These are phyloP conservation scores for Tuber indicum DNA, from an alignment of 495 filamentous ascomycete genomes.

Conservation along the genomic window DNA sequence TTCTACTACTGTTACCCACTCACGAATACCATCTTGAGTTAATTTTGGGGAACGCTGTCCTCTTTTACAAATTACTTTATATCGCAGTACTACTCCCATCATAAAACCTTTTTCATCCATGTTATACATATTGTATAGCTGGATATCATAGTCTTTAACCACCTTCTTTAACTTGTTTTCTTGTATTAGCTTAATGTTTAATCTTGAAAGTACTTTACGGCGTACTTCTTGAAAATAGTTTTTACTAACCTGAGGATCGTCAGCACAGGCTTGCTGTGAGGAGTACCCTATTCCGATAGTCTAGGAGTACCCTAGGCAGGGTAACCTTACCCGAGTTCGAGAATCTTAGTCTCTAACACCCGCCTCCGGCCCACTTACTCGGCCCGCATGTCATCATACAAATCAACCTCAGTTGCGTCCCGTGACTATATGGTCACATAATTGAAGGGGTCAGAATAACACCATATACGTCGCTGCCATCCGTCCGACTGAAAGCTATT, in stretches of 20 bases:
- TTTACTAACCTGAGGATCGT: conserved; percentile 8
- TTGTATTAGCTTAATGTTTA: too few species aligned
- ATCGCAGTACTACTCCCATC: conserved; percentile 8
- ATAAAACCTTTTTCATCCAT: background rate
- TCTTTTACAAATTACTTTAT: conserved; percentile 18
- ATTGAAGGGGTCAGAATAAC: too few species aligned
- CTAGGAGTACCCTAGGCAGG: too few species aligned
- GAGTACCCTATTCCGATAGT: too few species aligned
- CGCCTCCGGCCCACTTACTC: too few species aligned
- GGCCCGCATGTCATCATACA: too few species aligned
- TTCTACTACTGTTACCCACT: conserved; percentile 6
- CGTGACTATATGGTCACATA: too few species aligned
- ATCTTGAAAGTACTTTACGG: background rate
- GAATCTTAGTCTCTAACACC: too few species aligned
- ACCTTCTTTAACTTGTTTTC: conserved; percentile 2
- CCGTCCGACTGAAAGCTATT: too few species aligned
- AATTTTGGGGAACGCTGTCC: background rate
- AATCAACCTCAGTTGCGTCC: too few species aligned
- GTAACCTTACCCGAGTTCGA: too few species aligned
- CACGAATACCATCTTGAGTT: background rate
- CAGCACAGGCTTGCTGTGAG: background rate
- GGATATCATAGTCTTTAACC: background rate
- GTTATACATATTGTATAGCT: conserved; percentile 21
- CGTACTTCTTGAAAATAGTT: conserved; percentile 20
- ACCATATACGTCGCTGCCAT: too few species aligned